Evolutionary conservation across 2,329 filamentous ascomycete genomes (phyloP), one percentile per base, ranked within the genome.

Genomic region (Epichloe festucae): DNA sequence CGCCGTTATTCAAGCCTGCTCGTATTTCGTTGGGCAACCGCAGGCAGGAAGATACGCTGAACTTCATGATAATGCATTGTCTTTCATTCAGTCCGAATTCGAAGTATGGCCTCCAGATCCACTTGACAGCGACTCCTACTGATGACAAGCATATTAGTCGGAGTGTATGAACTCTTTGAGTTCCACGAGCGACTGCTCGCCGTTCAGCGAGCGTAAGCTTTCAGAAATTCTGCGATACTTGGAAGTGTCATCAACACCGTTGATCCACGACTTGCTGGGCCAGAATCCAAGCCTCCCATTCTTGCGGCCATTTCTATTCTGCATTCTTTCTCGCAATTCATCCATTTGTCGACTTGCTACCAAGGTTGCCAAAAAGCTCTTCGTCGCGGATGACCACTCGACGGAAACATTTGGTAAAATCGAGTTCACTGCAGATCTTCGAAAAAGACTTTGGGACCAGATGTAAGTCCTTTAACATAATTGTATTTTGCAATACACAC

Each of bases 1-100:
- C 45, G 78, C 81, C 8, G 72, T 79, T 27, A 73, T 84, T 21
- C 78, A 81, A 60, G 77, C 76, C 11, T 84, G 81, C 58, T 75
- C 76, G 39, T 78, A 83, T 60, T 82, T 84, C 64, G 78, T 79
- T 8, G 71, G 73, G 48, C 71, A 78, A 53, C 65, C 69, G 4
- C 69, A 76, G 55, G 62, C 73, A 11, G 63, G 70, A 10, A 68
- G 70, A 46, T 84, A 79, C 56, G 66, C 71, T 40, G 70, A 70
- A n/a, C 65, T 85, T 3, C 83, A 82, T 59, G 63, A 68, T 5
- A 73, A 73, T 23, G 73, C 75, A 4, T 72, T 78, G 4, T 73
- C 74, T 0, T 82, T 81, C 53, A 75, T 84, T 60, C 74, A 41
- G 19, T 46, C 45, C 27, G 44, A 47, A 8, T 48, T 47, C 27